Evolutionary conservation across 192 early-diverging fungal genomes (phyloP).

Genomic region (Coemansia sp.): DNA sequence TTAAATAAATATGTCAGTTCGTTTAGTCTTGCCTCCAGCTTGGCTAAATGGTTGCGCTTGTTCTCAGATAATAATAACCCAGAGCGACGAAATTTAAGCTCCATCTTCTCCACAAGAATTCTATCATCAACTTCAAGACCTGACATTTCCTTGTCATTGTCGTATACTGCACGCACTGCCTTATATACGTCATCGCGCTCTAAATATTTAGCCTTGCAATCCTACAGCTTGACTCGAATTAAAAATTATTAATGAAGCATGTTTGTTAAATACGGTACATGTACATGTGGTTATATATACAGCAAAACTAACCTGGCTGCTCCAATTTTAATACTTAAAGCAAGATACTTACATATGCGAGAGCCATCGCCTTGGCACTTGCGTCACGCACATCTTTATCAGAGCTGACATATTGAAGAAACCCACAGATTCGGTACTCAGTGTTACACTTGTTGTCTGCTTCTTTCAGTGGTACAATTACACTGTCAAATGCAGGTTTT

Average conservation of each 20-base stretch:
- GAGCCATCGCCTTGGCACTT: neutral
- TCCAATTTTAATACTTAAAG: neutral
- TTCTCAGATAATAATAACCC: neutral
- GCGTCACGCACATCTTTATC: neutral
- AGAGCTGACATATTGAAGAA: neutral
- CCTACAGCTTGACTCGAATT: neutral
- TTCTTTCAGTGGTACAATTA: neutral
- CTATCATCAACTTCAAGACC: neutral
- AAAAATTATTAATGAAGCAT: neutral
- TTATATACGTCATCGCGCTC: neutral
- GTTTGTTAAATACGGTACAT: neutral
- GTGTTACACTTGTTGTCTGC: neutral
- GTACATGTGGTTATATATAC: neutral
- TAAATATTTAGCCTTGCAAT: neutral
- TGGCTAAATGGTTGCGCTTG: neutral
- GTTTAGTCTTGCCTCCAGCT: neutral
- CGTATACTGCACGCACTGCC: neutral
- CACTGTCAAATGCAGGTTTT: neutral
- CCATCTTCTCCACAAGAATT: neutral
- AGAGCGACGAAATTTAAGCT: neutral
- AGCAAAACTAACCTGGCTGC: neutral
- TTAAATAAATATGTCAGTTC: slow-evolving; percentile 7
- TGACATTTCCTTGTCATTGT: neutral
- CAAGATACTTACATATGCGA: neutral
- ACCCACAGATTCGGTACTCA: neutral